Conservation (phyloP, 140 eudicot genomes). For the Ambrosia hybrid region DNA sequence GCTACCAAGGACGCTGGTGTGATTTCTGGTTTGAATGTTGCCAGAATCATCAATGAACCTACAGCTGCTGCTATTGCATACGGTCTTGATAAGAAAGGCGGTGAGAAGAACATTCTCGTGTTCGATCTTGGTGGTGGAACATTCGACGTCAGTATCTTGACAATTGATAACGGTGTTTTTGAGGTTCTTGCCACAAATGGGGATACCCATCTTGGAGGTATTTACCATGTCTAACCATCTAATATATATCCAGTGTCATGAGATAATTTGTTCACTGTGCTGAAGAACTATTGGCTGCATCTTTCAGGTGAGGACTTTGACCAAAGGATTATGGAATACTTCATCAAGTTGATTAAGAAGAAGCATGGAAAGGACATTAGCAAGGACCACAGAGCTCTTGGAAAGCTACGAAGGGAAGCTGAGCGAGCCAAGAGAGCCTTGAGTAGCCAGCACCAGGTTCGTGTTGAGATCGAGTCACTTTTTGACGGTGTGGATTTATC, state of each 20-base stretch:
- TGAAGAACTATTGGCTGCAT: neutral
- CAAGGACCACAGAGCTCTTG: conserved; percentile 85
- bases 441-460: conserved; percentile 88
- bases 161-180: conserved; percentile 66
- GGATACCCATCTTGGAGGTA: conserved; percentile 78
- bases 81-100: conserved; percentile 68
- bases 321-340: conserved; percentile 88
- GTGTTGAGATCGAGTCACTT: conserved; percentile 83
- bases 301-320: conserved; percentile 80
- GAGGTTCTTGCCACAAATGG: conserved; percentile 83
- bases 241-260: too few species aligned
- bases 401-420: conserved; percentile 76
- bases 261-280: neutral
- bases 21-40: conserved; percentile 79
- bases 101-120: conserved; percentile 74
- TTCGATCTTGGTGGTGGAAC: conserved; percentile 87
- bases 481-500: conserved; percentile 78
- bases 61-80: conserved; percentile 75
- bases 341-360: conserved; percentile 79
- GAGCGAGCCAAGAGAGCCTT: conserved; percentile 86
- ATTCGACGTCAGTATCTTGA: conserved; percentile 71
- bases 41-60: conserved; percentile 68
- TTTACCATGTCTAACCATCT: neutral
- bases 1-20: conserved; percentile 80
- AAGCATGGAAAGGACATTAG: conserved; percentile 87